These are phyloP conservation scores for Populus euphratica DNA, from an alignment of 345 rosid genomes.

Conservation along the genomic window DNA sequence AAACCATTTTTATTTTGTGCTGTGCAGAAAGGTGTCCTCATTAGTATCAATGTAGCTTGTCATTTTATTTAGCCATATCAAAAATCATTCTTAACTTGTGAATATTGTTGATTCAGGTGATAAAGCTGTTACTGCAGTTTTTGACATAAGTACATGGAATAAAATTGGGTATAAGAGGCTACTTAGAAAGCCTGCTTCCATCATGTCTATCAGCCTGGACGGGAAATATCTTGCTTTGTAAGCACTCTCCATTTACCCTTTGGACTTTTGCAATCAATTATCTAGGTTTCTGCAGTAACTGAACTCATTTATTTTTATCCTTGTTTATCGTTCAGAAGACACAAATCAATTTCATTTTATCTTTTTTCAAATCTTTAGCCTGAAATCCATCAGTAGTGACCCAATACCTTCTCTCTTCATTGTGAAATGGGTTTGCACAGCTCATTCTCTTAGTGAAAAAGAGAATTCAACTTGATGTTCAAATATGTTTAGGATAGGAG, in stretches of 20 bases:
- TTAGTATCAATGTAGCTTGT: not conserved
- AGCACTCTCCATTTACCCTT: conserved; percentile 23
- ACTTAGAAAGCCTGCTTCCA: conserved; percentile 68
- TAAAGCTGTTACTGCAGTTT: conserved; percentile 65
- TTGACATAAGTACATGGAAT: conserved; percentile 87
- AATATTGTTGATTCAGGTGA: conserved; percentile 49
- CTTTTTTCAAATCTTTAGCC: not conserved
- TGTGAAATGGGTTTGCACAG: not conserved
- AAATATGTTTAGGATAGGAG: not conserved
- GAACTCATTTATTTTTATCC: not conserved
- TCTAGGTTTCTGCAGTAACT: not conserved
- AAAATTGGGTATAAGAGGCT: conserved; percentile 88
- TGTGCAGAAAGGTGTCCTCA: conserved; percentile 56
- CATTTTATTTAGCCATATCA: not conserved
- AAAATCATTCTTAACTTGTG: conserved; percentile 3
- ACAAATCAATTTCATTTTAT: not conserved
- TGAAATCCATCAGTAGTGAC: not conserved
- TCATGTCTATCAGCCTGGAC: conserved; percentile 83
- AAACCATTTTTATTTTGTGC: conserved; percentile 87
- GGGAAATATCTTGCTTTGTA: conserved; percentile 94
- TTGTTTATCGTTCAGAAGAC: not conserved
- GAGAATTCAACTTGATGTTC: not conserved
- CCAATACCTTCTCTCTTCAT: not conserved
- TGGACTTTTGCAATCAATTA: not conserved
- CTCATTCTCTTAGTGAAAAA: not conserved